Conservation (phyloP, 2,329 filamentous ascomycete genomes). For the Mariannaea sp. region DNA sequence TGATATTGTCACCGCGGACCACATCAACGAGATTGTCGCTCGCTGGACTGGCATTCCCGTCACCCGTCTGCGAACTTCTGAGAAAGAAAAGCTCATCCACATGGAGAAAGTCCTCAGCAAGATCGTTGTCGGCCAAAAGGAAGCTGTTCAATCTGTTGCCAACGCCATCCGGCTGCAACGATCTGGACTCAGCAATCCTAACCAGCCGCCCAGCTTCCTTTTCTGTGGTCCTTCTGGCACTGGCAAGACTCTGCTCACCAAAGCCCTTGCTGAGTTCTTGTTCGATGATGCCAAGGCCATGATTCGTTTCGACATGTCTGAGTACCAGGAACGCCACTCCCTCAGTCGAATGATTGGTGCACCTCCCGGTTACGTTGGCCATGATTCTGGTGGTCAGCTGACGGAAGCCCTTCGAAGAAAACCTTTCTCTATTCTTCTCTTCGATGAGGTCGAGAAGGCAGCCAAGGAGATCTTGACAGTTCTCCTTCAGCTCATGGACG, state of each 20-base stretch:
- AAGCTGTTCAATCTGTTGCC: conserved; percentile 89
- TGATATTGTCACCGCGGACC: conserved; percentile 92
- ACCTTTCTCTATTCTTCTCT: conserved; percentile 96
- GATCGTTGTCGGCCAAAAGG: conserved; percentile 89
- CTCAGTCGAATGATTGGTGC: conserved; percentile 97
- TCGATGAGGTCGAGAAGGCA: conserved; percentile 98
- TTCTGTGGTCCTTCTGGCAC: conserved; percentile 99
- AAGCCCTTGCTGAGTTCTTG: conserved; percentile 94
- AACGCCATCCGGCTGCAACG: conserved; percentile 96
- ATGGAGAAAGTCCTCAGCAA: conserved; percentile 90
- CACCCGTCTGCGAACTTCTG: conserved; percentile 88
- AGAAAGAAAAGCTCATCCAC: conserved; percentile 97
- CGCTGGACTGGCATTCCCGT: conserved; percentile 99
- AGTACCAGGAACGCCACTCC: conserved; percentile 96
- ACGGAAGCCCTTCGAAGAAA: conserved; percentile 92
- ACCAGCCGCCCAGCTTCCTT: conserved; percentile 95
- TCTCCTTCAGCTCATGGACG: conserved; percentile 98
- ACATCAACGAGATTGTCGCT: conserved; percentile 98
- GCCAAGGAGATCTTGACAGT: conserved; percentile 97
- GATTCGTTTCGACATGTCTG: conserved; percentile 99
- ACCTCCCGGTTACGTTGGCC: conserved; percentile 94
- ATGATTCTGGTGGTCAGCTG: conserved; percentile 93
- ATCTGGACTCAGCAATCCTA: conserved; percentile 92
- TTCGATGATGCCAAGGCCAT: conserved; percentile 97
- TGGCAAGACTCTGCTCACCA: conserved; percentile 95